Conservation (phyloP, 768 basidiomycete genomes). For the Rhodosporidiobolus sp. region DNA sequence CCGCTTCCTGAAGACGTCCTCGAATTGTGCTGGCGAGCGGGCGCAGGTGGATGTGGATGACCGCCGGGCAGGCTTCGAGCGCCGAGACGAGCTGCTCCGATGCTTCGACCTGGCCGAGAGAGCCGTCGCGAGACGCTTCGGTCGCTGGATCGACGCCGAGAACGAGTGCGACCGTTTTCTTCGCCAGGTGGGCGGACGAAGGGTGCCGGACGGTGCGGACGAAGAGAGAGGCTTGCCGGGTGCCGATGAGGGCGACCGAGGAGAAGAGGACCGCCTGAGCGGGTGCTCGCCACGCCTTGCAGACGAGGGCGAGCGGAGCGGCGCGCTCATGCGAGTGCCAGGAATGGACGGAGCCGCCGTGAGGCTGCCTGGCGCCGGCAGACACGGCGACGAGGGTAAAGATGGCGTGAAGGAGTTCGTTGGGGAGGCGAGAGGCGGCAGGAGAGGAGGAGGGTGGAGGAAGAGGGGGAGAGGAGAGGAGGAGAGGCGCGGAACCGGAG, state of each 20-base stretch:
- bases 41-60: background rate
- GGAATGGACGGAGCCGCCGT: background rate
- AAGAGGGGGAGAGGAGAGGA: background rate
- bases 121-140: background rate
- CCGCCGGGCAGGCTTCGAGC: background rate
- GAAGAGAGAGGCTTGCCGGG: background rate
- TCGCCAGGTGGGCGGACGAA: background rate
- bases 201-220: background rate
- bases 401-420: slow-evolving; percentile 3
- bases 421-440: background rate
- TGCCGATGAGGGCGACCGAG: slow-evolving; percentile 3
- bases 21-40: background rate
- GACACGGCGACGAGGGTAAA: background rate
- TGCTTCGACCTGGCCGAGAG: background rate
- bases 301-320: slow-evolving; percentile 7
- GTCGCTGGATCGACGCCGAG: background rate
- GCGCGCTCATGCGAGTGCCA: slow-evolving; percentile 1
- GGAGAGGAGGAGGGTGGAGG: background rate
- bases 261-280: slow-evolving; percentile 12
- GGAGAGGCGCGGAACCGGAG: background rate
- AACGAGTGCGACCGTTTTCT: background rate
- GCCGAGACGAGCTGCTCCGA: background rate
- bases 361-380: background rate
- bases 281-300: background rate
- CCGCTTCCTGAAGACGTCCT: background rate